Percentiles rank a stretch among this genome's conserved stretches.
Conservation (phyloP, 768 basidiomycete species). For the Myochromella boudieri region DNA sequence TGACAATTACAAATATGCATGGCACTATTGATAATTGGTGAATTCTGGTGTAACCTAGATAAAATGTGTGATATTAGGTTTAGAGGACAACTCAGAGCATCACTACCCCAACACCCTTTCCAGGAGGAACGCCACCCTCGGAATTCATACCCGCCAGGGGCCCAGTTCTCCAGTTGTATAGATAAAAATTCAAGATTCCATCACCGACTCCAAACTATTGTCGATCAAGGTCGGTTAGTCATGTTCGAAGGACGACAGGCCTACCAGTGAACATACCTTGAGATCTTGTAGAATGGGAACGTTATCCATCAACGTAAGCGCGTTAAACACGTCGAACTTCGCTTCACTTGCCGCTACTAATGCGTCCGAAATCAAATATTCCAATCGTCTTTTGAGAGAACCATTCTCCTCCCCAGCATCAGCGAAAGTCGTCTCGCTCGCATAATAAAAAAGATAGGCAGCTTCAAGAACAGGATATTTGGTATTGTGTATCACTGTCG, state of each 20-base stretch:
- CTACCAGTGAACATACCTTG: conserved; percentile 51
- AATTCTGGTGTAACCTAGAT: not conserved
- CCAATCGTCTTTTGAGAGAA: conserved; percentile 66
- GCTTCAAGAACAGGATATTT: conserved; percentile 80
- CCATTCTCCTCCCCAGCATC: conserved; percentile 61
- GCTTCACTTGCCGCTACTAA: conserved; percentile 78
- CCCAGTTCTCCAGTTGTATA: conserved; percentile 93
- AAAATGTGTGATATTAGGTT: conserved; percentile 14
- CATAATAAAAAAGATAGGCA: conserved; percentile 96
- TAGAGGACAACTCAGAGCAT: conserved; percentile 98
- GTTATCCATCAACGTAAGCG: conserved; percentile 94
- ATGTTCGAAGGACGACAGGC: not conserved
- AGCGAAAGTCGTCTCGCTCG: conserved; percentile 71
- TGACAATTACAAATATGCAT: not conserved
- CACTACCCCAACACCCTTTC: conserved; percentile 86
- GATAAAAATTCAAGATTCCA: conserved; percentile 87
- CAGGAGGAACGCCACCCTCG: conserved; percentile 54
- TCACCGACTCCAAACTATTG: conserved; percentile 95
- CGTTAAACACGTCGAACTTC: conserved; percentile 96
- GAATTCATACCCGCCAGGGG: conserved; percentile 70
- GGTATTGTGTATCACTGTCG: conserved; percentile 80
- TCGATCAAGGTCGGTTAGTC: no score
- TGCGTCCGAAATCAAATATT: conserved; percentile 75
- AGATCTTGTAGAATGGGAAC: conserved; percentile 76
- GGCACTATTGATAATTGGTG: not conserved